Evolutionary conservation across 345 rosid genomes (phyloP).

Genomic region (Theobroma cacao): DNA sequence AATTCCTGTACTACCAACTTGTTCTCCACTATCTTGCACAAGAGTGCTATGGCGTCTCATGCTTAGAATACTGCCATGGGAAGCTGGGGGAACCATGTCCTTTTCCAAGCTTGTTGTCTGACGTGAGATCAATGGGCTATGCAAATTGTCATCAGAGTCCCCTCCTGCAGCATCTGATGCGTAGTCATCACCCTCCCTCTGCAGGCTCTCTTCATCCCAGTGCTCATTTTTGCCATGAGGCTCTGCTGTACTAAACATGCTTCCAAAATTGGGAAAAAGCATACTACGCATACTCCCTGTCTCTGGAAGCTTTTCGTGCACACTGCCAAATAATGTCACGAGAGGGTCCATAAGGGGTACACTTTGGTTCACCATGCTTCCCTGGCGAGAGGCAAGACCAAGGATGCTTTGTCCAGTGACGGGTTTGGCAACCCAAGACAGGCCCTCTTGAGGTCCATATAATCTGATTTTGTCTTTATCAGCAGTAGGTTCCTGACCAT

Average conservation of each 20-base stretch:
- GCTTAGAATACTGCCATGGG: slow-evolving; percentile 60
- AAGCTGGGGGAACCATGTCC: slow-evolving; percentile 56
- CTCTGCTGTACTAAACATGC: slow-evolving; percentile 80
- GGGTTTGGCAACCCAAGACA: slow-evolving; percentile 86
- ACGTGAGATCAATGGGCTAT: slow-evolving; percentile 83
- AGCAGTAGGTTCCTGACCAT: slow-evolving; percentile 43
- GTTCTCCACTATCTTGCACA: slow-evolving; percentile 58
- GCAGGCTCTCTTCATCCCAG: slow-evolving; percentile 90
- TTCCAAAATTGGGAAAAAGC: slow-evolving; percentile 79
- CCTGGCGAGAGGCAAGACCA: slow-evolving; percentile 68
- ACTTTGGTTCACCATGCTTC: slow-evolving; percentile 70
- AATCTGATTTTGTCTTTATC: slow-evolving; percentile 70
- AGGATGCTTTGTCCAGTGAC: slow-evolving; percentile 80
- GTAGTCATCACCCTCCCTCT: slow-evolving; percentile 66
- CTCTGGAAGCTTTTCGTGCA: slow-evolving; percentile 88
- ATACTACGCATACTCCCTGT: slow-evolving; percentile 74
- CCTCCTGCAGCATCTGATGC: slow-evolving; percentile 52
- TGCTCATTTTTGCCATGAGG: slow-evolving; percentile 56
- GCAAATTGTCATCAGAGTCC: slow-evolving; percentile 78
- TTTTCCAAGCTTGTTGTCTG: slow-evolving; percentile 85
- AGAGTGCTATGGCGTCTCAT: slow-evolving; percentile 75
- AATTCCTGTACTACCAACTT: slow-evolving; percentile 67
- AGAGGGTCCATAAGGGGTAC: slow-evolving; percentile 84
- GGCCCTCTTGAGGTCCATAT: slow-evolving; percentile 78
- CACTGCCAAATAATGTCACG: slow-evolving; percentile 82